Evolutionary conservation across 139 green algal species (phyloP), one percentile per base, ranked within the genome.

Genomic region (Nannochloris sp.): DNA sequence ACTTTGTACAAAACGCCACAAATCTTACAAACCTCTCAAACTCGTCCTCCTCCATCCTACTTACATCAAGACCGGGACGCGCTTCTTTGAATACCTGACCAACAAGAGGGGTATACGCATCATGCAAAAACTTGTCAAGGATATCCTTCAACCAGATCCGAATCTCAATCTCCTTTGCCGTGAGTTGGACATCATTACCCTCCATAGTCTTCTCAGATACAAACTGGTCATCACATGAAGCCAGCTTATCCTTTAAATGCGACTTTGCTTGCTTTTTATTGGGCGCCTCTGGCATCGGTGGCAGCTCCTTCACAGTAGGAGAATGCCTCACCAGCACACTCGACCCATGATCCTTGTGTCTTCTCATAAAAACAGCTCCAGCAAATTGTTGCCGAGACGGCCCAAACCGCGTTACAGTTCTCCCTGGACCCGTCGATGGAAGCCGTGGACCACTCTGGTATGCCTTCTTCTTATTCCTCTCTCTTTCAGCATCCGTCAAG

Each of bases 11-110:
- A 67, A 84, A 84, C 19, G 72, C 54, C 4, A 71, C 72, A 31
- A 92, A 57, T 15, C 55, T 24, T 37, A 92, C 62, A 62, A 86
- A 85, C 68, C 71, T 70, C 24, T 78, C 50, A 48, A 86, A 86
- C 55, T 90, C 84, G 24, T 68, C 58, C 4, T 62, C 53, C 48
- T 87, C 69, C 14, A 76, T 69, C 4, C 36, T 24, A 19, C 68
- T 79, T 49, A 94, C 64, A 21, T 75, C 72, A 12, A 88, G 31
- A 0, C 87, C 86, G 11, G 74, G 37, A 48, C 81, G 71, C 46
- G 84, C 19, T 36, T 87, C 69, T 7, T 66, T 67, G 7, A 78
- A 66, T 18, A 75, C 44, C 18, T 78, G 68, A 14, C 36, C 36
- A 58, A 66, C 24, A 11, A 66, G 34, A 23, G 60, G 60, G 40